Percentiles rank a stretch among this genome's conserved stretches.
phyloP scores from a whole-genome alignment of 805 yeast species.

The Candida taoyuanica region DNA sequence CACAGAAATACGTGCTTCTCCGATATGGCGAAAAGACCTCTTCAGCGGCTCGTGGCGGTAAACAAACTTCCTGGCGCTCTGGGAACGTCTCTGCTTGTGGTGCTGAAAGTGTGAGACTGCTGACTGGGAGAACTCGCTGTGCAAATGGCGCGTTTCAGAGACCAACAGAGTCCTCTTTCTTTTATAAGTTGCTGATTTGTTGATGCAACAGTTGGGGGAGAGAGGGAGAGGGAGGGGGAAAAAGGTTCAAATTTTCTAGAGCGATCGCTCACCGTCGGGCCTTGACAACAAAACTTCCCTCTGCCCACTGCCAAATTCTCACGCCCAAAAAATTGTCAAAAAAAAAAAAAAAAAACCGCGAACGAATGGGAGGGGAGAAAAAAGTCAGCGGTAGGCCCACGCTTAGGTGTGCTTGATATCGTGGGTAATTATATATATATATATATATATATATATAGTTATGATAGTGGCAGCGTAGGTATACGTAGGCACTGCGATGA shows the following conservation, averaged over 20 bases:
- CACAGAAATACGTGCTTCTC: too few relatives aligned
- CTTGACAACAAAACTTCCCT: too few relatives aligned
- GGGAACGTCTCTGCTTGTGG: background rate
- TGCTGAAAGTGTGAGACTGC: background rate
- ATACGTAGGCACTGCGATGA: too few relatives aligned
- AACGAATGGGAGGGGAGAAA: slow-evolving; percentile 15
- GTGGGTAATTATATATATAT: background rate
- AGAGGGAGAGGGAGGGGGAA: too few relatives aligned
- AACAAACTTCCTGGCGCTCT: background rate
- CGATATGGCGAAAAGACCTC: too few relatives aligned
- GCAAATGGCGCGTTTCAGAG: background rate
- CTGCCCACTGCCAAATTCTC: slow-evolving; percentile 2
- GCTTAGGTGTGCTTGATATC: background rate
- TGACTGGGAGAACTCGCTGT: background rate
- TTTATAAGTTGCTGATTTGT: background rate
- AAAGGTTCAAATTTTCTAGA: background rate
- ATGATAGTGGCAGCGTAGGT: too few relatives aligned
- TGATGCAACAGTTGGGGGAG: background rate
- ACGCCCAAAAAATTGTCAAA: too few relatives aligned
- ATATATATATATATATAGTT: too few relatives aligned
- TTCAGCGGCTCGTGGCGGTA: too few relatives aligned
- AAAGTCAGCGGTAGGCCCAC: slow-evolving; percentile 17
- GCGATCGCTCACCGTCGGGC: too few relatives aligned
- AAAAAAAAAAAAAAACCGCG: too few relatives aligned
- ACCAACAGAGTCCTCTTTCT: too few relatives aligned